phyloP scores from a whole-genome alignment of 371 early-diverging fungal species.

The Mortierella sp. region DNA sequence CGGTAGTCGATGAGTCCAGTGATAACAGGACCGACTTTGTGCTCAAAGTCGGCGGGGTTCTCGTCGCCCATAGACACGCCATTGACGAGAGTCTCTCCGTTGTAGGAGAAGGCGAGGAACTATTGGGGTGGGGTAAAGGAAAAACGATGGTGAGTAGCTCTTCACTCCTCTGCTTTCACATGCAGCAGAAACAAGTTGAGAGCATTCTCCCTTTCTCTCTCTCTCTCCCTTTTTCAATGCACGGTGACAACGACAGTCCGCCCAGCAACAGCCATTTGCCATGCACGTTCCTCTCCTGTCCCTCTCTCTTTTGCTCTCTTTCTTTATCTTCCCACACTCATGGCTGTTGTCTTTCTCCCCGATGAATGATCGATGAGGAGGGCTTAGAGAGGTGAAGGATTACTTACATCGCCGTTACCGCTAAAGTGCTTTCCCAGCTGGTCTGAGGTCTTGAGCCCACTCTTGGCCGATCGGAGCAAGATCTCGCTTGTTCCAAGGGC shows the following conservation, averaged over 20 bases:
- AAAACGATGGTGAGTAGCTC: constrained; percentile 5
- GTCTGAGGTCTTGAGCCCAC: constrained; percentile 41
- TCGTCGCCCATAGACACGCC: constrained; percentile 50
- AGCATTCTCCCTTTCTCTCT: too few relatives aligned
- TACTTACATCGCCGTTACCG: constrained; percentile 58
- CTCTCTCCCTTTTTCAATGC: too few relatives aligned
- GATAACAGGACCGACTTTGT: constrained; percentile 54
- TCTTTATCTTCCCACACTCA: too few relatives aligned
- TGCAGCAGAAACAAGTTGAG: not conserved
- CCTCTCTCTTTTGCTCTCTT: too few relatives aligned
- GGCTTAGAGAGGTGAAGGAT: too few relatives aligned
- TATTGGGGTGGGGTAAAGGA: constrained; percentile 5
- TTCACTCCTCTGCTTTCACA: too few relatives aligned
- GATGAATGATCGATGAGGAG: too few relatives aligned
- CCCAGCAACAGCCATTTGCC: not conserved
- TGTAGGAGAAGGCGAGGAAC: constrained; percentile 49
- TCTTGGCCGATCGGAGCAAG: constrained; percentile 44
- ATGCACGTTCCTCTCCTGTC: not conserved
- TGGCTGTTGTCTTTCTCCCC: too few relatives aligned
- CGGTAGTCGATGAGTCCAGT: constrained; percentile 57
- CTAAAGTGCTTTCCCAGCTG: constrained; percentile 53
- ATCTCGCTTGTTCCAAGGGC: constrained; percentile 53
- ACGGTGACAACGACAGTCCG: too few relatives aligned
- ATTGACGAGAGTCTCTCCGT: constrained; percentile 45
- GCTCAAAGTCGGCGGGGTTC: constrained; percentile 27